Evolutionary conservation across 129 eudicot genomes (phyloP), one percentile per base, ranked within the genome.

Genomic region (Flaveria trinervia): DNA sequence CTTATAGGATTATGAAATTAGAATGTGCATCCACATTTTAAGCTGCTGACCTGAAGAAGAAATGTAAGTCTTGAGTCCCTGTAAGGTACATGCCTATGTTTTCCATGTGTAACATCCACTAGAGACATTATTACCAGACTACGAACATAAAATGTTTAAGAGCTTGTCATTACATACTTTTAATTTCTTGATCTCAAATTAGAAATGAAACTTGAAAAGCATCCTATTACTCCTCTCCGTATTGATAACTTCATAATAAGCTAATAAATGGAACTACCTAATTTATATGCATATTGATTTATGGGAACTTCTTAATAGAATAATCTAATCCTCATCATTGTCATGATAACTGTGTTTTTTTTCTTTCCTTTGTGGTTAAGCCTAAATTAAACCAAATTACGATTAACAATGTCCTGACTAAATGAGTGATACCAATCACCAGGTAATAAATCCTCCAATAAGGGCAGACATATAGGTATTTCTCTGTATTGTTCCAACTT

Each of bases 41-140:
- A 72, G 82, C 67, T 28, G 68, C 88, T 73, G 26, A 92, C 97
- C 97, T 92, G 97, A 74, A 92, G 96, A 50, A 92, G 93, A 79
- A 92, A 92, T 23, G 97, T 92, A 44, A 92, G 85, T 76, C 96
- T 92, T 16, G 97, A 92, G 75, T 92, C 97, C 75, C 97, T 89
- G 85, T 92, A 92, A 41, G 97, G 97, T 73, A 92, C 89, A 79
- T 92, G 97, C 77, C 96, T 86, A 55, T 87, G 97, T 78, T 87
- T 92, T 77, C 96, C 97, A 50, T 92, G 96, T 68, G 96, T 96
- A 69, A 92, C 81, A 83, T 92, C 97, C 69, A 89, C 97, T 77
- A 92, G 80, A 76, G 96, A 89, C 97, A 92, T 92, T 78, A 92
- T 92, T 66, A 92, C 97, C 83, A 89, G 73, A 77, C 97, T 92